phyloP scores from a whole-genome alignment of 2,329 filamentous ascomycete species.

The Xylariaceae sp. region DNA sequence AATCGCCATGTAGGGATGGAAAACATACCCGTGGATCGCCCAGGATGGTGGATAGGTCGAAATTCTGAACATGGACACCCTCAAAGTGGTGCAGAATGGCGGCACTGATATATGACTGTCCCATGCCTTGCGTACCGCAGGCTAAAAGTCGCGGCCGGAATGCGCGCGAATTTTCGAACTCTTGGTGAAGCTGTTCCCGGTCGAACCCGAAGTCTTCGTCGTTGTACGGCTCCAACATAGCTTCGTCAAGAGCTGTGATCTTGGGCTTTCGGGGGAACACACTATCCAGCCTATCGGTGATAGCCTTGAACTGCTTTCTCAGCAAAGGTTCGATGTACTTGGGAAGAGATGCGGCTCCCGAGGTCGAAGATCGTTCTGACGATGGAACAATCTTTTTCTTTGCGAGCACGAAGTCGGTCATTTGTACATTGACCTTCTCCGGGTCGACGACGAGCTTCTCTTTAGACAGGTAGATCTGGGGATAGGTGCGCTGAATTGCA shows the following conservation, averaged over 20 bases:
- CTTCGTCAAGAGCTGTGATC: slow-evolving; percentile 85
- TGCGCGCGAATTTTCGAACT: slow-evolving; percentile 81
- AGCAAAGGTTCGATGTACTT: slow-evolving; percentile 77
- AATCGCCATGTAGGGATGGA: neutral
- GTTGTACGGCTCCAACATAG: slow-evolving; percentile 81
- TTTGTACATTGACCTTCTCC: slow-evolving; percentile 74
- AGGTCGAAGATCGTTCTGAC: slow-evolving; percentile 82
- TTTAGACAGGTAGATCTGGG: slow-evolving; percentile 88
- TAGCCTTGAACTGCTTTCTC: slow-evolving; percentile 62
- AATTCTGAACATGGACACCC: slow-evolving; percentile 88
- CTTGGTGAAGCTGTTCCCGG: slow-evolving; percentile 66
- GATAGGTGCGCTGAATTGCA: slow-evolving; percentile 89
- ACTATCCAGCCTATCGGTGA: slow-evolving; percentile 65
- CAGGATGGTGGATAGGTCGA: slow-evolving; percentile 82
- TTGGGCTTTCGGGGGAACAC: slow-evolving; percentile 81
- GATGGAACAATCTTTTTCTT: slow-evolving; percentile 95
- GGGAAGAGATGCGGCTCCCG: slow-evolving; percentile 75
- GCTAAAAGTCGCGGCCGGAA: slow-evolving; percentile 87
- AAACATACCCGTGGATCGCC: slow-evolving; percentile 69
- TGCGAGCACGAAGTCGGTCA: slow-evolving; percentile 95
- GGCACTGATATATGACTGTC: slow-evolving; percentile 80
- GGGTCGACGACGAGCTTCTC: slow-evolving; percentile 88
- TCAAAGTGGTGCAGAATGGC: slow-evolving; percentile 88
- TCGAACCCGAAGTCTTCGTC: slow-evolving; percentile 80
- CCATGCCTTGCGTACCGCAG: slow-evolving; percentile 80